Conservation (phyloP, 768 basidiomycete species). For the Gymnopilus dilepis region DNA sequence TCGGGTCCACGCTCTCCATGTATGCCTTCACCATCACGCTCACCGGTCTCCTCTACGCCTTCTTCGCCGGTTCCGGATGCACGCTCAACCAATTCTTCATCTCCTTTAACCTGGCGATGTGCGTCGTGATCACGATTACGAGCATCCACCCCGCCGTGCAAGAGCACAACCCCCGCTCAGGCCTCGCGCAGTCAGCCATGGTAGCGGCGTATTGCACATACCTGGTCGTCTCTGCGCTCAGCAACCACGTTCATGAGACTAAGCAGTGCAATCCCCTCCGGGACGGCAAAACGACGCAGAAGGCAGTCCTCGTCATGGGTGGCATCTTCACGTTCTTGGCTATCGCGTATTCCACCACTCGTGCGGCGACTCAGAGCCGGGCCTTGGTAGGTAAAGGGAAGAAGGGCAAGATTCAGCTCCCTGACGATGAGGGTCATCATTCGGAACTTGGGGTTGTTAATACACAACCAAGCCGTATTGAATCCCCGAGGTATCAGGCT, state of each 20-base stretch:
- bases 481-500: constrained; percentile 92
- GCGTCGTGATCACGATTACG: constrained; percentile 77
- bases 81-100: constrained; percentile 97
- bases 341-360: constrained; percentile 95
- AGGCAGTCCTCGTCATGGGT: constrained; percentile 87
- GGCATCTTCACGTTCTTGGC: constrained; percentile 97
- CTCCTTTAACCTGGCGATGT: constrained; percentile 87
- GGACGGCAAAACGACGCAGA: constrained; percentile 71
- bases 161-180: constrained; percentile 91
- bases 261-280: constrained; percentile 88
- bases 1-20: constrained; percentile 90
- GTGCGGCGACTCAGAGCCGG: constrained; percentile 94
- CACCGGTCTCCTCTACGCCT: constrained; percentile 88
- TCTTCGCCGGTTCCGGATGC: constrained; percentile 88
- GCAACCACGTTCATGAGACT: constrained; percentile 82
- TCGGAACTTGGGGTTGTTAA: constrained; percentile 80
- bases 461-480: constrained; percentile 82
- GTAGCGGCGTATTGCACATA: constrained; percentile 99
- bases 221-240: constrained; percentile 90
- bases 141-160: constrained; percentile 88
- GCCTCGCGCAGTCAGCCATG: constrained; percentile 94
- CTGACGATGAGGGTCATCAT: constrained; percentile 58
- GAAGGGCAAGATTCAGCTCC: constrained; percentile 66
- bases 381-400: constrained; percentile 82
- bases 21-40: constrained; percentile 85